Conservation (phyloP, 805 yeast species). For the Wickerhamiella azyma region DNA sequence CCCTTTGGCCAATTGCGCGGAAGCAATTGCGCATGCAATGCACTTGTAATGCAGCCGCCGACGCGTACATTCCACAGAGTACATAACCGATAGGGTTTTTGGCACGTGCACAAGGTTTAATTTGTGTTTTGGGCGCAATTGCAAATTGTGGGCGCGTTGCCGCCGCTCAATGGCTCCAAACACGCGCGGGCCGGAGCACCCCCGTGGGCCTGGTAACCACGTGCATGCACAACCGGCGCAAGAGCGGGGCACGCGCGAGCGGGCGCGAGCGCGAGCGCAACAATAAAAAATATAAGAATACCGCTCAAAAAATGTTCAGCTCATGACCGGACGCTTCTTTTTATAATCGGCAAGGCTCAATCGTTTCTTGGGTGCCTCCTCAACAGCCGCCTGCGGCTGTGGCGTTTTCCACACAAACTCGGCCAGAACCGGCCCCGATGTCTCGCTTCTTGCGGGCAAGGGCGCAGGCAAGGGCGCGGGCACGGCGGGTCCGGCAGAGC, state of each 20-base stretch:
- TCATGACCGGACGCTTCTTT: slow-evolving; percentile 32
- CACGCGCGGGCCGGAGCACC: background rate
- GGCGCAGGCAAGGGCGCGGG: no score
- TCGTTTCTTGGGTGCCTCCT: slow-evolving; percentile 35
- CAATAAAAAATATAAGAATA: background rate
- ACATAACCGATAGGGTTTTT: no score
- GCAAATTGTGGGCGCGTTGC: background rate
- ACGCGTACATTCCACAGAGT: no score
- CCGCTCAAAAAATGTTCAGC: background rate
- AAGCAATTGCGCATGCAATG: no score
- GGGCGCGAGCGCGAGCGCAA: background rate
- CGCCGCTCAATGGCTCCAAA: background rate
- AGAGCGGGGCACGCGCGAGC: background rate
- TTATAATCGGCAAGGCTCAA: slow-evolving; percentile 65
- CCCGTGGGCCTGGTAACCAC: no score
- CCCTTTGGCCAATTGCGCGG: no score
- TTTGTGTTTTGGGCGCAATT: no score
- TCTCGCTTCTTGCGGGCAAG: background rate
- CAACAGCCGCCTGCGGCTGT: background rate
- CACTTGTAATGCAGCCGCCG: no score
- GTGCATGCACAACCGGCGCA: background rate
- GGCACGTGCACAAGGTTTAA: no score
- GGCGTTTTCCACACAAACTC: slow-evolving; percentile 4
- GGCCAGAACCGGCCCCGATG: background rate
- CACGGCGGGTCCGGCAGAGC: no score